phyloP scores from a whole-genome alignment of 2,329 filamentous ascomycete genomes.

The Diatrype stigma region DNA sequence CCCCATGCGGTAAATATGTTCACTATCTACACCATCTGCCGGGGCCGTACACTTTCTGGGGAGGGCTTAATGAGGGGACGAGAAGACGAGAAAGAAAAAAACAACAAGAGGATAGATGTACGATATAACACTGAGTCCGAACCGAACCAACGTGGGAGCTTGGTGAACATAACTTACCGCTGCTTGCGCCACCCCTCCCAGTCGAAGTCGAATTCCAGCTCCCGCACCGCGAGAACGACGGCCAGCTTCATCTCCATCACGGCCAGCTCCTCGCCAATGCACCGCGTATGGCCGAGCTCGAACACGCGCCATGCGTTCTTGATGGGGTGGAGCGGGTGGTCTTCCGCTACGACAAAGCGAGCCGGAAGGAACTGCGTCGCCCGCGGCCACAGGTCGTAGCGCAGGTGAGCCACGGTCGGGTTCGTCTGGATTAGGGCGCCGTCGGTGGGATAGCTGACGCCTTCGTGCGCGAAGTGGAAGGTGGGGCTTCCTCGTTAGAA shows the following conservation, averaged over 20 bases:
- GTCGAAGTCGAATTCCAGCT: constrained; percentile 16
- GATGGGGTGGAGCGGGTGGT: constrained; percentile 16
- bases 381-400: constrained; percentile 27
- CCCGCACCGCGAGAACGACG: constrained; percentile 17
- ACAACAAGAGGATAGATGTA: too few species aligned
- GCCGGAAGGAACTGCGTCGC: constrained; percentile 32
- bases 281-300: constrained; percentile 24
- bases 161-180: too few species aligned
- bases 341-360: constrained; percentile 26
- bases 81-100: too few species aligned
- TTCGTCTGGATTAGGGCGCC: not conserved
- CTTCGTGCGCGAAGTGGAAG: not conserved
- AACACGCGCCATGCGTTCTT: constrained; percentile 28
- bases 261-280: constrained; percentile 28
- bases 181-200: constrained; percentile 6
- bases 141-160: too few species aligned
- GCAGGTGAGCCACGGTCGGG: not conserved
- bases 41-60: too few species aligned
- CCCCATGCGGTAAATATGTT: too few species aligned
- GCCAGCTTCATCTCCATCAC: constrained; percentile 22
- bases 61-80: too few species aligned
- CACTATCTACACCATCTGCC: too few species aligned
- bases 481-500: not conserved
- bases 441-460: not conserved
- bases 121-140: too few species aligned